phyloP scores from a whole-genome alignment of 768 basidiomycete genomes.

The Thelephora aurantiotincta region DNA sequence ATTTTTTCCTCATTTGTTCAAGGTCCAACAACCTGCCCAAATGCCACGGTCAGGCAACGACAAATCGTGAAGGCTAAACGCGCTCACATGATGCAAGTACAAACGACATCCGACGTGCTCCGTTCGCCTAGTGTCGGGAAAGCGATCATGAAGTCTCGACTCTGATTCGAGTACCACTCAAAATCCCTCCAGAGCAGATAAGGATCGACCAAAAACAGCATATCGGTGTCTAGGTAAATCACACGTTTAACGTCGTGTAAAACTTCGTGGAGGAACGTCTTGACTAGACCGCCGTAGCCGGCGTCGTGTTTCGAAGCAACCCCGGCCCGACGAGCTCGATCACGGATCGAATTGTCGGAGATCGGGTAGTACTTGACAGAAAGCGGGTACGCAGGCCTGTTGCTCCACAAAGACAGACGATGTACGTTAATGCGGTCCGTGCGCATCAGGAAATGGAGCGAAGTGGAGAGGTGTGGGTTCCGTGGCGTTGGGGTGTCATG shows the following conservation, averaged over 20 bases:
- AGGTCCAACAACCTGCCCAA: conserved; percentile 6
- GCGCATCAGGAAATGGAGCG: too few relatives aligned
- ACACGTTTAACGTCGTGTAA: conserved; percentile 6
- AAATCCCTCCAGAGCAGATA: conserved; percentile 9
- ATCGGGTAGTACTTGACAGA: conserved; percentile 7
- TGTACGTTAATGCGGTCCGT: too few relatives aligned
- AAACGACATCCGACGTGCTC: conserved; percentile 4
- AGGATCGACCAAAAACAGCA: conserved; percentile 10
- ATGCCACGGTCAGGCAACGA: background rate
- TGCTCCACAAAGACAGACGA: too few relatives aligned
- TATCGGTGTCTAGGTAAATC: conserved; percentile 10
- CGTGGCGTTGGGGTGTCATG: too few relatives aligned
- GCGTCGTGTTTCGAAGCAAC: conserved; percentile 6
- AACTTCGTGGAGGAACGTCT: conserved; percentile 10
- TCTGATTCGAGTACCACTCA: background rate
- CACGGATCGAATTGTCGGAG: conserved; percentile 2
- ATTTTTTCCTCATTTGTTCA: conserved; percentile 5
- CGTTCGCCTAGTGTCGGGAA: conserved; percentile 9
- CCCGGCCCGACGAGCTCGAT: conserved; percentile 7
- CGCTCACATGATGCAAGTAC: conserved; percentile 8
- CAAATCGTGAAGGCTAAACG: too few relatives aligned
- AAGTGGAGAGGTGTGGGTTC: too few relatives aligned
- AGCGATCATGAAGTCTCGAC: conserved; percentile 4
- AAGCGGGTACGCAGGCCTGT: background rate
- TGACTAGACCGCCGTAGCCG: conserved; percentile 6